Base-by-base conservation (phyloP, 106 monocot genomes). In the Allium sativum region DNA sequence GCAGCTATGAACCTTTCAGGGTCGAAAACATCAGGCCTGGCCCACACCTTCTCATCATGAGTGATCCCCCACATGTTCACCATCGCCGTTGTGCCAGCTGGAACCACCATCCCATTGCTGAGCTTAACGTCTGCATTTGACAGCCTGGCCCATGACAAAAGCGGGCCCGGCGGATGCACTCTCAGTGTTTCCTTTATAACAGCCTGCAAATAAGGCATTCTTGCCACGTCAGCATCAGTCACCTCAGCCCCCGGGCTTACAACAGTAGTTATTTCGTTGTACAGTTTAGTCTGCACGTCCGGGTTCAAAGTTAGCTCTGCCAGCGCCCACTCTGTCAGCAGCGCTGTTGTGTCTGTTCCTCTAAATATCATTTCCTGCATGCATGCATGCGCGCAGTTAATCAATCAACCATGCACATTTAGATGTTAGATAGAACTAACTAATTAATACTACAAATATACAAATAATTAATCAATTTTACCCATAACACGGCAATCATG, bases 401-500 rank as follows among this genome's bases (percentile, higher is more conserved):
- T n/a, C n/a, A n/a, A 12, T n/a, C 14, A 21, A 55, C 5, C 1
- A 3, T 31, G 19, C 4, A 2, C 0, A 31, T 12, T 14, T 4
- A 60, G 14, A 60, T 44, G n/a, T 18, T n/a, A n/a, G n/a, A n/a
- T 42, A 0, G 6, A 43, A 20, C 13, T 5, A 62, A 12, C n/a
- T n/a, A n/a, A n/a, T n/a, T 47, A 47, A 22, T 5, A 10, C 18
- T 12, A 21, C 6, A 21, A 8, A 57, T 21, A 8, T 54, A 12
- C 5, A 54, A 16, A 54, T 17, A 6, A 17, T 12, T n/a, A 6
- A 7, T 54, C 12, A 20, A 45, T 4, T 21, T 46, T 62, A 62
- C 84, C 84, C 84, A 84, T 18, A 84, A 69, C 18, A 84, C 66
- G 7, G 93, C 93, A 14, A 88, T 65, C 88, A 93, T 88, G 75